A percentile compares a stretch with the other conserved stretches of the same genome.
phyloP scores from a whole-genome alignment of 2,329 filamentous ascomycete species.

The Cladobotryum mycophilum region DNA sequence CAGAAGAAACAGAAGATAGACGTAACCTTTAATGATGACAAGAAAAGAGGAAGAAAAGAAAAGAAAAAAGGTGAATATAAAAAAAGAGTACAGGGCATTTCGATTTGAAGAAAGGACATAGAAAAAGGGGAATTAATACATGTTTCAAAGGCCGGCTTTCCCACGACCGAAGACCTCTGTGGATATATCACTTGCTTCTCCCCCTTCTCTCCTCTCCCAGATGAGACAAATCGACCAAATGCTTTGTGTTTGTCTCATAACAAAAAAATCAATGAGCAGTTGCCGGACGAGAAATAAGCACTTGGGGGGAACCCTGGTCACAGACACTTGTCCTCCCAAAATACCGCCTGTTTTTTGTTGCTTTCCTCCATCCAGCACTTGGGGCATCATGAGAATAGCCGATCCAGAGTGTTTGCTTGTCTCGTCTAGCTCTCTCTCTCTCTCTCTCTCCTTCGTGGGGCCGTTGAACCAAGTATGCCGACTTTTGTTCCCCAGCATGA shows the following conservation, averaged over 20 bases:
- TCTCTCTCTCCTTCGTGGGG: neutral
- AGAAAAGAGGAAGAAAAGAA: neutral
- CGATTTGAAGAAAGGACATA: constrained; percentile 17
- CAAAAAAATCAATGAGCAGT: constrained; percentile 6
- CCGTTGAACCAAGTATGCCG: neutral
- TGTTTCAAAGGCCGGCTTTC: constrained; percentile 34
- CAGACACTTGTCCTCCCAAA: neutral
- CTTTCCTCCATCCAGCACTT: constrained; percentile 6
- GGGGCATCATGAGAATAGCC: constrained; percentile 8
- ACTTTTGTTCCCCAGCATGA: constrained; percentile 3
- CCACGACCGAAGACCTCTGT: constrained; percentile 21
- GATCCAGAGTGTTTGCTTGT: constrained; percentile 9
- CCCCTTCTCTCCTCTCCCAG: constrained; percentile 2
- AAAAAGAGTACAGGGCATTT: constrained; percentile 5
- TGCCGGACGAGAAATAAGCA: constrained; percentile 5
- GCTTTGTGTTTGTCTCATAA: constrained; percentile 1
- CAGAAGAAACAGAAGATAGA: neutral
- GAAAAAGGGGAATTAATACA: constrained; percentile 43
- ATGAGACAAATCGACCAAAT: constrained; percentile 8
- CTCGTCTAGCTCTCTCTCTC: neutral
- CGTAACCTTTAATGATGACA: neutral
- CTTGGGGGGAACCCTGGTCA: constrained; percentile 2
- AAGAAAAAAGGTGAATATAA: neutral
- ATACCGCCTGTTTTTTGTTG: constrained; percentile 3
- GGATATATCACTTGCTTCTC: constrained; percentile 10